phyloP scores from a whole-genome alignment of 2,329 filamentous ascomycete genomes.

The Aureobasidium sp. region DNA sequence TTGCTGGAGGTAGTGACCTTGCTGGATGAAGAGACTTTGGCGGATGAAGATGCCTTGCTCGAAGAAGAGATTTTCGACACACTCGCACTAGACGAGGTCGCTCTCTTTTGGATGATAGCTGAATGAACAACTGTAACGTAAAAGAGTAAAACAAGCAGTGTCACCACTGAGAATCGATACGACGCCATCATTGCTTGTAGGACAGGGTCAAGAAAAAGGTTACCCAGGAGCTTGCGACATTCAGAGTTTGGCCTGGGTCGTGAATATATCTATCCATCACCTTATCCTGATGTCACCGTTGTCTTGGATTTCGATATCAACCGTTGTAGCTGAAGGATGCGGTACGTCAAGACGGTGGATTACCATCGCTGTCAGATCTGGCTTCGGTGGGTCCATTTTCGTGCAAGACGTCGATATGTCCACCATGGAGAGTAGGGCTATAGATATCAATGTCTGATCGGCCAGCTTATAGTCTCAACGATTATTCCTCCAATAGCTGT shows the following conservation, averaged over 20 bases:
- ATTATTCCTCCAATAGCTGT: not conserved
- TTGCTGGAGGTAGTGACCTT: not conserved
- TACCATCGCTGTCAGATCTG: not conserved
- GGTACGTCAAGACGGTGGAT: not conserved
- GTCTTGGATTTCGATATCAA: not conserved
- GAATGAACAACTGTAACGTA: not conserved
- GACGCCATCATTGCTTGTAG: not conserved
- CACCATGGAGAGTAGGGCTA: not conserved
- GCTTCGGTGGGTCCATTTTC: not conserved
- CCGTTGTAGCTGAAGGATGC: not conserved
- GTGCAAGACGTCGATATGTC: not conserved
- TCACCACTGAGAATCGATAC: not conserved
- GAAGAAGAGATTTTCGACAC: not conserved
- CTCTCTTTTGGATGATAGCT: not conserved
- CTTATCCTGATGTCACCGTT: not conserved
- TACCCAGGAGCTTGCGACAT: not conserved
- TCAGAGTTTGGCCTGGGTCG: not conserved
- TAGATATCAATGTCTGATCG: not conserved
- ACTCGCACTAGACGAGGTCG: not conserved
- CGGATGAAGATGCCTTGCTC: not conserved
- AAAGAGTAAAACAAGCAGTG: not conserved
- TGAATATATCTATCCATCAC: not conserved
- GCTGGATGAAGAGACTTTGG: not conserved
- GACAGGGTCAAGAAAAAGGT: not conserved
- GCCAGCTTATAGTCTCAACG: not conserved